Evolutionary conservation across 2,329 filamentous ascomycete genomes (phyloP).

Genomic region (Aquanectria penicillioides): DNA sequence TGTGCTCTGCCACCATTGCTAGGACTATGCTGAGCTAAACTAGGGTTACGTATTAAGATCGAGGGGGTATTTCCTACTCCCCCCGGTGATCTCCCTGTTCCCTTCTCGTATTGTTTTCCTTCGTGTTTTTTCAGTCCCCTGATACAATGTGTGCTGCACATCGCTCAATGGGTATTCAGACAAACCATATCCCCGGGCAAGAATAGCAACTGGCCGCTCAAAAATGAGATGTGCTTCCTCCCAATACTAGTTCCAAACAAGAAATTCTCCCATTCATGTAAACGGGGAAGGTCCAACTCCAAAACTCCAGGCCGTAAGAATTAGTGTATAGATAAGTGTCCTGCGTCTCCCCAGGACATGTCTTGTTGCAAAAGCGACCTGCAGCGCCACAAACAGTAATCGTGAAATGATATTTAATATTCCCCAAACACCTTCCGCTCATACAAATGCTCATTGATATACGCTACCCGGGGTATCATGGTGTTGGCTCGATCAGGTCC

Average conservation of each 20-base stretch:
- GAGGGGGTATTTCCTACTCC: conserved; percentile 23
- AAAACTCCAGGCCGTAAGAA: conserved; percentile 41
- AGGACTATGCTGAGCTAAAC: conserved; percentile 20
- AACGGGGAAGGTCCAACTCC: conserved; percentile 19
- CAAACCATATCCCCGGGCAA: conserved; percentile 6
- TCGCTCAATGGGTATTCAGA: conserved; percentile 17
- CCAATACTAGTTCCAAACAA: not conserved
- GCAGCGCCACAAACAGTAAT: not conserved
- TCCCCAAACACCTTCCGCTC: conserved; percentile 19
- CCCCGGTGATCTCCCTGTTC: conserved; percentile 1
- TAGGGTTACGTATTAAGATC: conserved; percentile 25
- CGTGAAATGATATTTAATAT: conserved; percentile 9
- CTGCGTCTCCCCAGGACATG: conserved; percentile 5
- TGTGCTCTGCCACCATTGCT: not conserved
- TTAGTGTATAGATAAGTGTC: conserved; percentile 31
- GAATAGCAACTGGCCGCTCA: not conserved
- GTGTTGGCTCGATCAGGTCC: conserved; percentile 47
- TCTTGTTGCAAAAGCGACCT: conserved; percentile 10
- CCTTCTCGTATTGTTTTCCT: conserved; percentile 18
- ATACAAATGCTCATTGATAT: conserved; percentile 22
- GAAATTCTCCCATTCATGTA: not conserved
- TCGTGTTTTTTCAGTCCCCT: conserved; percentile 23
- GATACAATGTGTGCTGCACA: conserved; percentile 24
- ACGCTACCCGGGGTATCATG: conserved; percentile 17
- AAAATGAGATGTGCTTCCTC: not conserved